Conservation (phyloP, 306 rosid genomes). For the Glycine soja region DNA sequence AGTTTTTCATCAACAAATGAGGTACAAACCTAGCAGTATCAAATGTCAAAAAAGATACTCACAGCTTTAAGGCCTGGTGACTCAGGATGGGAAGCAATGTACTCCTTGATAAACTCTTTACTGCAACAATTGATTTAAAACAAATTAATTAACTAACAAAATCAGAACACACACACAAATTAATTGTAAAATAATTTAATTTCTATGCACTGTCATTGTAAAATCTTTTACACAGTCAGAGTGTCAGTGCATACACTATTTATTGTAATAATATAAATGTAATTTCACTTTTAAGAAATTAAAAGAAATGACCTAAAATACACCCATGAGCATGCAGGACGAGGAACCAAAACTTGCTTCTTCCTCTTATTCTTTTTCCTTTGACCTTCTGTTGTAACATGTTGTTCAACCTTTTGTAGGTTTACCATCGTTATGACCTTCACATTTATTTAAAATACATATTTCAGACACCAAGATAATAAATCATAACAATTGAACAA, state of each 20-base stretch:
- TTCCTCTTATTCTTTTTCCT: slow-evolving; percentile 16
- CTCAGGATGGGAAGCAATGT: slow-evolving; percentile 17
- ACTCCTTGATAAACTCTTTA: slow-evolving; percentile 31
- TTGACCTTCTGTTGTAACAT: not conserved
- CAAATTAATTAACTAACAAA: not conserved
- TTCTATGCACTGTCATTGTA: not conserved
- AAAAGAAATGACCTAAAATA: slow-evolving; percentile 5
- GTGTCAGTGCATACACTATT: no score
- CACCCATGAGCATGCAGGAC: slow-evolving; percentile 31
- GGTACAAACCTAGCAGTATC: not conserved
- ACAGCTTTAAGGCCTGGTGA: slow-evolving; percentile 11
- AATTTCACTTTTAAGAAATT: not conserved
- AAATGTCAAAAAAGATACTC: not conserved
- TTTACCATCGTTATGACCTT: slow-evolving; percentile 13
- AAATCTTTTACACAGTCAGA: not conserved
- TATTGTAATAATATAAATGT: not conserved
- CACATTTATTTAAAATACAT: not conserved
- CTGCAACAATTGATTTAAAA: slow-evolving; percentile 3
- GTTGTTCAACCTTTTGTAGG: slow-evolving; percentile 22
- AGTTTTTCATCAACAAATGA: not conserved
- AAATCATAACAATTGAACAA: not conserved
- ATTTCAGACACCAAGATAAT: not conserved
- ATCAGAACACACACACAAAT: not conserved
- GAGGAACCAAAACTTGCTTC: not conserved
- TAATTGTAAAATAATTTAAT: not conserved